phyloP scores from a whole-genome alignment of 257 asterid species.

The Gardenia jasminoides region DNA sequence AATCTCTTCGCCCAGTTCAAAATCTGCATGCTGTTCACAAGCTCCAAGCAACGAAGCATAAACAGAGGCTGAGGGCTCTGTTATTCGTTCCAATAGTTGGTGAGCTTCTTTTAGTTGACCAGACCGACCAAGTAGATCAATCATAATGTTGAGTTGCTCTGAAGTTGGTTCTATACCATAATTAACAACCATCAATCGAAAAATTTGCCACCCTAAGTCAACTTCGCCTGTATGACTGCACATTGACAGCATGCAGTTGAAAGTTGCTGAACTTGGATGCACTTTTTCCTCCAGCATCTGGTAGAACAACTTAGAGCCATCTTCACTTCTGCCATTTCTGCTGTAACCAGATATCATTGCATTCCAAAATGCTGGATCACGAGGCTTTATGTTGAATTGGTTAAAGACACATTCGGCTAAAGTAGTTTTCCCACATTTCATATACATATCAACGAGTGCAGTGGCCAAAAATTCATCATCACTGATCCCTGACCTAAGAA shows the following conservation, averaged over 20 bases:
- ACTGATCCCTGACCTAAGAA: conserved; percentile 34
- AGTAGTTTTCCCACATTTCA: conserved; percentile 70
- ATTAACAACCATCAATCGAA: conserved; percentile 46
- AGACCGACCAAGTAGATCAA: conserved; percentile 75
- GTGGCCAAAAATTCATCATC: conserved; percentile 58
- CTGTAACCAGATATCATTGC: conserved; percentile 94
- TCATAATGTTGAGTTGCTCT: conserved; percentile 56
- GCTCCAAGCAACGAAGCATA: conserved; percentile 68
- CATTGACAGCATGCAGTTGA: conserved; percentile 67
- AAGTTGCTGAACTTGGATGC: conserved; percentile 62
- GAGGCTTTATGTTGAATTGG: conserved; percentile 42
- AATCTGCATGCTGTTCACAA: conserved; percentile 53
- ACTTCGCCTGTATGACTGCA: conserved; percentile 70
- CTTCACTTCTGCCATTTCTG: conserved; percentile 56
- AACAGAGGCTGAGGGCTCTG: conserved; percentile 45
- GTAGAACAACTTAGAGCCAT: conserved; percentile 57
- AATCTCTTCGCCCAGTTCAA: conserved; percentile 60
- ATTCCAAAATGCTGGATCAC: conserved; percentile 87
- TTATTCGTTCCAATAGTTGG: conserved; percentile 53
- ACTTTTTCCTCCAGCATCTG: conserved; percentile 59
- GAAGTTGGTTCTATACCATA: conserved; percentile 60
- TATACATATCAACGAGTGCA: conserved; percentile 79
- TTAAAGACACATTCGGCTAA: conserved; percentile 44
- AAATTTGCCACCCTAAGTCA: conserved; percentile 58
- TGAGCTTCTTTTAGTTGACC: conserved; percentile 71